These are phyloP conservation scores for Fusarium hostae DNA, from an alignment of 2,329 filamentous ascomycete genomes.

Conservation along the genomic window DNA sequence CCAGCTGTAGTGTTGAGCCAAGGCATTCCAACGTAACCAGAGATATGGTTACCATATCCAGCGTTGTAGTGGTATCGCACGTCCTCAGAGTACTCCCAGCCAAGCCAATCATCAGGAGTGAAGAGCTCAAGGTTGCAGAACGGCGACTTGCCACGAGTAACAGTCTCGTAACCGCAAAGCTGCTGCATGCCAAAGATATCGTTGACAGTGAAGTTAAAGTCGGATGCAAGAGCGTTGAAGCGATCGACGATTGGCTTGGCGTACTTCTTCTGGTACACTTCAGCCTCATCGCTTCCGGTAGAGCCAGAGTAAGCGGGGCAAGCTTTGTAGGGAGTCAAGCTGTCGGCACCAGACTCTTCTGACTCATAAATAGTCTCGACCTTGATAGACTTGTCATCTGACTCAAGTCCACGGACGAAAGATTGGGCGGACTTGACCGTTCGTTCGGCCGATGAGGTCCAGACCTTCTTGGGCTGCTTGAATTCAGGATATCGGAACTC, in stretches of 20 bases:
- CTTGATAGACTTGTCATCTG: constrained; percentile 63
- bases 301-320: constrained; percentile 71
- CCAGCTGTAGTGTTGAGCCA: constrained; percentile 72
- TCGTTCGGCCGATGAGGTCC: constrained; percentile 71
- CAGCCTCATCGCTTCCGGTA: constrained; percentile 65
- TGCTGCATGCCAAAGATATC: constrained; percentile 75
- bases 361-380: constrained; percentile 67
- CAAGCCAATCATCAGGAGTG: constrained; percentile 71
- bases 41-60: constrained; percentile 69
- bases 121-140: constrained; percentile 71
- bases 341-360: constrained; percentile 66
- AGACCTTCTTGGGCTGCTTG: constrained; percentile 64
- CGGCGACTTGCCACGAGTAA: constrained; percentile 69
- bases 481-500: constrained; percentile 68
- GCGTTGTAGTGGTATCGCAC: constrained; percentile 73
- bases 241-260: constrained; percentile 69
- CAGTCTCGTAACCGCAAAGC: constrained; percentile 73
- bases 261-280: constrained; percentile 63
- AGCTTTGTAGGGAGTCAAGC: constrained; percentile 71
- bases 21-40: constrained; percentile 70
- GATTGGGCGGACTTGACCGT: constrained; percentile 68
- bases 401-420: constrained; percentile 67
- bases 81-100: constrained; percentile 73
- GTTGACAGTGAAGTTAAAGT: constrained; percentile 70
- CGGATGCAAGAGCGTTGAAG: constrained; percentile 61